phyloP scores from a whole-genome alignment of 768 basidiomycete species.

The Cystofilobasidium macerans region DNA sequence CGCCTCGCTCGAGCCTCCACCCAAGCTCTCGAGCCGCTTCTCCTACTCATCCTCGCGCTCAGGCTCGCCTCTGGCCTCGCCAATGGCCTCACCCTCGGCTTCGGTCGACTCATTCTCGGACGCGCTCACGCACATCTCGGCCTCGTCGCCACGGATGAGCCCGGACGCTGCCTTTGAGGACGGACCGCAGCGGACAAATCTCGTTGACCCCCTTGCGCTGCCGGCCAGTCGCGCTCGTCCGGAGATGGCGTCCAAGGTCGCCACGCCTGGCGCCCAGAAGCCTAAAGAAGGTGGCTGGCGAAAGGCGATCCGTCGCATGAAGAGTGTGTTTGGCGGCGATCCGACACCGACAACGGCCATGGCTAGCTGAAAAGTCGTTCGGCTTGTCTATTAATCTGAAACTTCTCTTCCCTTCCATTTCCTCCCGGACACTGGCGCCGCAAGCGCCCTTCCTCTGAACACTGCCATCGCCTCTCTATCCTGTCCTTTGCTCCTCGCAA shows the following conservation, averaged over 20 bases:
- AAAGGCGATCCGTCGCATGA: not conserved
- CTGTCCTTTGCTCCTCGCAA: too few relatives aligned
- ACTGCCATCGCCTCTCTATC: too few relatives aligned
- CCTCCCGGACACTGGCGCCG: too few relatives aligned
- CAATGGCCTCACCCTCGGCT: not conserved
- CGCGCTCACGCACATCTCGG: not conserved
- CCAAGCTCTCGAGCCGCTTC: not conserved
- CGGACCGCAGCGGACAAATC: not conserved
- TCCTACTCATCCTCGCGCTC: constrained; percentile 1
- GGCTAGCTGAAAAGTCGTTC: too few relatives aligned
- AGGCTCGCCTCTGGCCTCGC: not conserved
- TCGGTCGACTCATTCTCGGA: constrained; percentile 7
- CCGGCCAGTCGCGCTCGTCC: not conserved
- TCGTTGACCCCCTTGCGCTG: not conserved
- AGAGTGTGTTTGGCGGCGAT: not conserved
- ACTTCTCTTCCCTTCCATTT: too few relatives aligned
- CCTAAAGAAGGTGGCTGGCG: not conserved
- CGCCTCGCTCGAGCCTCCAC: not conserved
- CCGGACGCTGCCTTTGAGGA: not conserved
- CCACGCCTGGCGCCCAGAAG: not conserved
- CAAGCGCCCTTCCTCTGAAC: too few relatives aligned
- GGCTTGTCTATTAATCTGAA: too few relatives aligned
- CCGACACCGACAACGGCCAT: too few relatives aligned
- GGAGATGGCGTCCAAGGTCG: not conserved
- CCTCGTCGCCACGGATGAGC: not conserved